A percentile compares a stretch with the other conserved stretches of the same genome.
phyloP scores from a whole-genome alignment of 805 yeast genomes.

The Wickerhamomyces pijperi region DNA sequence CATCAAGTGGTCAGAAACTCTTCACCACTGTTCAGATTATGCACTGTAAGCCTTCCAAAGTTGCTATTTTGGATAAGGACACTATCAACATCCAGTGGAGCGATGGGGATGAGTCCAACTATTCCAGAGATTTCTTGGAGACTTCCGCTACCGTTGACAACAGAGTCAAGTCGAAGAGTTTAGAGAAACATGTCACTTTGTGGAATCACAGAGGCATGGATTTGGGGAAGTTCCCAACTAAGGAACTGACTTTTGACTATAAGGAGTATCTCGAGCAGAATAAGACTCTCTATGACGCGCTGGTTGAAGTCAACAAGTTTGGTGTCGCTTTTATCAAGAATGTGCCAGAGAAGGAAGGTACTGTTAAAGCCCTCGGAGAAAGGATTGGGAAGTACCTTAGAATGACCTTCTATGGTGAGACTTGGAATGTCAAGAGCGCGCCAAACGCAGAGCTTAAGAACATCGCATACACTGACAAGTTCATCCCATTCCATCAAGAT shows the following conservation, averaged over 20 bases:
- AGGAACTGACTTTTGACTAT: slow-evolving; percentile 3
- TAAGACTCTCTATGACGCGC: slow-evolving; percentile 21
- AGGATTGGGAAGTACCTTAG: slow-evolving; percentile 53
- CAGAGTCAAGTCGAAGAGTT: slow-evolving; percentile 21
- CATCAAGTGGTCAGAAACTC: slow-evolving; percentile 44
- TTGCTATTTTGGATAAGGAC: slow-evolving; percentile 23
- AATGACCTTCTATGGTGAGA: slow-evolving; percentile 59
- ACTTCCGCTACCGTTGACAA: slow-evolving; percentile 26
- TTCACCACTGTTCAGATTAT: slow-evolving; percentile 48
- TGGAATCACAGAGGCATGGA: slow-evolving; percentile 27
- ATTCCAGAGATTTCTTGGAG: slow-evolving; percentile 35
- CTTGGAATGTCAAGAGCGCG: slow-evolving; percentile 51
- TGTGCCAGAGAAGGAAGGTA: slow-evolving; percentile 30
- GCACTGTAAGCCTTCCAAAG: slow-evolving; percentile 21
- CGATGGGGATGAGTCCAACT: slow-evolving; percentile 33
- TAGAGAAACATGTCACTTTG: slow-evolving; percentile 28
- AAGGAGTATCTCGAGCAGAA: slow-evolving; percentile 8
- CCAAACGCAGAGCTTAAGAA: slow-evolving; percentile 41
- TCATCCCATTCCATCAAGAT: slow-evolving; percentile 71
- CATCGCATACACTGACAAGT: slow-evolving; percentile 55
- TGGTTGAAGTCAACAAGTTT: slow-evolving; percentile 36
- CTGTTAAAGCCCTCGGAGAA: slow-evolving; percentile 33
- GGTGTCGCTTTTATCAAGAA: slow-evolving; percentile 49
- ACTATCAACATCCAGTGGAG: slow-evolving; percentile 34
- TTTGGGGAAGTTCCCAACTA: slow-evolving; percentile 9